A percentile compares a stretch with the other conserved stretches of the same genome.
phyloP scores from a whole-genome alignment of 1,284 basidiomycete species.

The Leccinum pachyderme region DNA sequence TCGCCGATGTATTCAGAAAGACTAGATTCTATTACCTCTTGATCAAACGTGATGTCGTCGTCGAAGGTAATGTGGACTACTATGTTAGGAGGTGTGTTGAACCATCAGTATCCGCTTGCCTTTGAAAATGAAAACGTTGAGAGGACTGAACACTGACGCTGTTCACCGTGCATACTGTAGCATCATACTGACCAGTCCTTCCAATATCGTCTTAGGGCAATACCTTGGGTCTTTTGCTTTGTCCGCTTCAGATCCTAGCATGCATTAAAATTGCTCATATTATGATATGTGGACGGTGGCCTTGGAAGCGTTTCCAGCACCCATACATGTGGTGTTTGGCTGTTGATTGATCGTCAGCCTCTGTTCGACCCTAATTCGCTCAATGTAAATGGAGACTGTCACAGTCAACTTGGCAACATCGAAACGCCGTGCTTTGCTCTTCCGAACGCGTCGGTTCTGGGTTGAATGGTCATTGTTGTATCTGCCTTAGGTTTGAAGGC shows the following conservation, averaged over 20 bases:
- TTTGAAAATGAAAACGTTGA: no score
- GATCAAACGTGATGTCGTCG: no score
- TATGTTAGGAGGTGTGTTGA: no score
- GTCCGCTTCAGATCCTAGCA: neutral
- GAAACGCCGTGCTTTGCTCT: neutral
- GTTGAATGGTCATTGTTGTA: no score
- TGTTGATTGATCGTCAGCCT: slow-evolving; percentile 12
- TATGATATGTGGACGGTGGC: slow-evolving; percentile 7
- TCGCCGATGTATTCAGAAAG: no score
- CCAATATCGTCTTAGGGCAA: slow-evolving; percentile 2
- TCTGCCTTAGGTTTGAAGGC: no score
- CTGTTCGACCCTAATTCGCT: slow-evolving; percentile 1
- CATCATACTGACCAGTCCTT: slow-evolving; percentile 4
- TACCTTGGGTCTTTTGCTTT: neutral
- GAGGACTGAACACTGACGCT: no score
- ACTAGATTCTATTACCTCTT: no score
- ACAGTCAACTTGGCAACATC: no score
- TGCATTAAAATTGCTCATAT: neutral
- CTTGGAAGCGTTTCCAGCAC: slow-evolving; percentile 4
- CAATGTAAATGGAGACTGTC: neutral
- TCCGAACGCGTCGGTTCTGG: no score
- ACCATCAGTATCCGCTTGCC: no score
- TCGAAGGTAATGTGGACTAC: no score
- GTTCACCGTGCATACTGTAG: neutral
- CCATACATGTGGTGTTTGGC: neutral